phyloP scores from a whole-genome alignment of 1,284 basidiomycete species.

The Apiotrichum montevideense region DNA sequence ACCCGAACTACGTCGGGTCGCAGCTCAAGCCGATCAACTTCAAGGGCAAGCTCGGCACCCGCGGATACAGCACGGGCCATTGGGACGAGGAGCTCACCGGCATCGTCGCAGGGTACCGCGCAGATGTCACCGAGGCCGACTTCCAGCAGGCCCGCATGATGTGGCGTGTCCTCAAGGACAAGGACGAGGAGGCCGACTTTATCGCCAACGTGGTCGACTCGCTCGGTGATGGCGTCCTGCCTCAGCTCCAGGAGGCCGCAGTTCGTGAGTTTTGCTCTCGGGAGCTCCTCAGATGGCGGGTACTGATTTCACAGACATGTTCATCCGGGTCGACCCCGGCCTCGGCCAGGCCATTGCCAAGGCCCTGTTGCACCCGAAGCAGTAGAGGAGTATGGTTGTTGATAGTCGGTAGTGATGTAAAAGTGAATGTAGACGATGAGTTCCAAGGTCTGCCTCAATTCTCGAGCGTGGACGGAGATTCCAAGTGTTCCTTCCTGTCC shows the following conservation, averaged over 20 bases:
- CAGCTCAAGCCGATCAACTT: conserved; percentile 70
- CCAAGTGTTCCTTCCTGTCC: too few relatives aligned
- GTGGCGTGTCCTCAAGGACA: conserved; percentile 9
- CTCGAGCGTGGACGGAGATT: too few relatives aligned
- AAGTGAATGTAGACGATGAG: too few relatives aligned
- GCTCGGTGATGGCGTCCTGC: not conserved
- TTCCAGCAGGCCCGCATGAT: conserved; percentile 12
- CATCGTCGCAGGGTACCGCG: conserved; percentile 3
- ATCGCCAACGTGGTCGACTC: conserved; percentile 2
- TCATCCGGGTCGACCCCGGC: conserved; percentile 3
- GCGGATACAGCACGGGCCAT: conserved; percentile 9
- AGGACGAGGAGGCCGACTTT: conserved; percentile 6
- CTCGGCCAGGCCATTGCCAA: conserved; percentile 1
- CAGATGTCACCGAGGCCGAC: conserved; percentile 13
- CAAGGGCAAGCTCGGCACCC: conserved; percentile 67
- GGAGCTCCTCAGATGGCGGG: too few relatives aligned
- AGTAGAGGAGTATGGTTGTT: not conserved
- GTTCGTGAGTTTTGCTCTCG: not conserved
- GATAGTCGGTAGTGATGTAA: too few relatives aligned
- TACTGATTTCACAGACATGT: conserved; percentile 2
- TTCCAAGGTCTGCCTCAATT: too few relatives aligned
- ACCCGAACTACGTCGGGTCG: conserved; percentile 10
- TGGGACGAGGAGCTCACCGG: conserved; percentile 1
- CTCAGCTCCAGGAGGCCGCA: not conserved
- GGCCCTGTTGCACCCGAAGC: not conserved